These are phyloP conservation scores for Blastocystis sp. DNA, from an alignment of 352 stramenopile genomes.

Conservation along the genomic window DNA sequence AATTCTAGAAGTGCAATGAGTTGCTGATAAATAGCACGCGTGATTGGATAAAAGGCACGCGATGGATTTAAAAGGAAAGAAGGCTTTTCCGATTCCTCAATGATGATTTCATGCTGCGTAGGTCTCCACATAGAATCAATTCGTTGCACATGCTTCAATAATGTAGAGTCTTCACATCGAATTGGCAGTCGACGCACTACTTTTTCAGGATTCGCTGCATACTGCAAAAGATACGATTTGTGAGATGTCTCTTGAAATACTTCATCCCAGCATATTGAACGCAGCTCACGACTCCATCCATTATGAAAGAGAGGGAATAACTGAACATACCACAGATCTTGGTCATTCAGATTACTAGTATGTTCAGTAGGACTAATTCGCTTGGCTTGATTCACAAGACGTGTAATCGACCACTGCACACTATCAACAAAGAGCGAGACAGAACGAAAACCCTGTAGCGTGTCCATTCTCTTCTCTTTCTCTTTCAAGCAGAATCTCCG, in stretches of 20 bases:
- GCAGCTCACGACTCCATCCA: background rate
- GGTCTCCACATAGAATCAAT: background rate
- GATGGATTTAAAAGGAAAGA: background rate
- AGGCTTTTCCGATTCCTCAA: background rate
- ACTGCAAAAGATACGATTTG: background rate
- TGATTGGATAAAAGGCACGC: background rate
- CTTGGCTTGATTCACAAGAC: background rate
- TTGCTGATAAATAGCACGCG: background rate
- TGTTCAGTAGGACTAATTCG: no score
- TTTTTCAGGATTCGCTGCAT: background rate
- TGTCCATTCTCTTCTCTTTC: background rate
- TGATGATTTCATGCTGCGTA: background rate
- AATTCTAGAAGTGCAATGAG: background rate
- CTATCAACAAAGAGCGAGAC: background rate
- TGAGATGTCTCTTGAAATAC: background rate
- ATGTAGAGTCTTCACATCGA: background rate
- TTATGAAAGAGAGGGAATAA: background rate
- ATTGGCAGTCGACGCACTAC: background rate
- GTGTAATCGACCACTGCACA: background rate
- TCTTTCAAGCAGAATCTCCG: no score
- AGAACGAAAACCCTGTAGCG: background rate
- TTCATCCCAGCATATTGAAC: background rate
- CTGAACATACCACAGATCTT: background rate
- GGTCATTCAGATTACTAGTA: no score
- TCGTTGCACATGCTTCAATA: background rate